Conservation (phyloP, 352 stramenopile genomes). For the Pythium vanterpoolii region DNA sequence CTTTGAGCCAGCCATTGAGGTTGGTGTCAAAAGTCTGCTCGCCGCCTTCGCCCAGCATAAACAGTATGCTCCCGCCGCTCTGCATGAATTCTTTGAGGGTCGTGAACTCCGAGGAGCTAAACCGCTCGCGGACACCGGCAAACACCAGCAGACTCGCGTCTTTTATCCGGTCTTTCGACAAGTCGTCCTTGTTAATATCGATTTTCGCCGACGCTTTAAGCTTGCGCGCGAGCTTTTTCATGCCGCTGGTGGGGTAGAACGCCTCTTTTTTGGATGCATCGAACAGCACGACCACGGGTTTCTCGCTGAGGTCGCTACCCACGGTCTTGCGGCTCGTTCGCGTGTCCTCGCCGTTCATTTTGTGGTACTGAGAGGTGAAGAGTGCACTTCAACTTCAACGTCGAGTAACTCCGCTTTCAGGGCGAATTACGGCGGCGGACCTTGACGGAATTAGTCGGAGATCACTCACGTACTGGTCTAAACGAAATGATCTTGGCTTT, state of each 20-base stretch:
- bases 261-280: constrained; percentile 93
- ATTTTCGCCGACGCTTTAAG: constrained; percentile 90
- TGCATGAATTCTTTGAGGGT: constrained; percentile 89
- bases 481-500: neutral
- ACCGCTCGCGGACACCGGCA: constrained; percentile 85
- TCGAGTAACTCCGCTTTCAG: neutral
- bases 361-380: neutral
- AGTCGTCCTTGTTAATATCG: constrained; percentile 93
- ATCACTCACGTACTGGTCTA: neutral
- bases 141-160: constrained; percentile 89
- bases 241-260: constrained; percentile 86
- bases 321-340: constrained; percentile 13
- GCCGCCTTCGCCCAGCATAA: constrained; percentile 91
- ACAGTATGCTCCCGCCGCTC: constrained; percentile 84
- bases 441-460: neutral
- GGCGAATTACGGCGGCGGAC: neutral
- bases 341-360: constrained; percentile 21
- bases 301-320: constrained; percentile 3
- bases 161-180: constrained; percentile 86
- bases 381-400: constrained; percentile 9
- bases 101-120: constrained; percentile 85
- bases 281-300: constrained; percentile 66
- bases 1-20: constrained; percentile 93
- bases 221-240: constrained; percentile 93
- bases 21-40: constrained; percentile 91